Conservation (phyloP, 345 rosid genomes). For the Eucalyptus cloeziana region DNA sequence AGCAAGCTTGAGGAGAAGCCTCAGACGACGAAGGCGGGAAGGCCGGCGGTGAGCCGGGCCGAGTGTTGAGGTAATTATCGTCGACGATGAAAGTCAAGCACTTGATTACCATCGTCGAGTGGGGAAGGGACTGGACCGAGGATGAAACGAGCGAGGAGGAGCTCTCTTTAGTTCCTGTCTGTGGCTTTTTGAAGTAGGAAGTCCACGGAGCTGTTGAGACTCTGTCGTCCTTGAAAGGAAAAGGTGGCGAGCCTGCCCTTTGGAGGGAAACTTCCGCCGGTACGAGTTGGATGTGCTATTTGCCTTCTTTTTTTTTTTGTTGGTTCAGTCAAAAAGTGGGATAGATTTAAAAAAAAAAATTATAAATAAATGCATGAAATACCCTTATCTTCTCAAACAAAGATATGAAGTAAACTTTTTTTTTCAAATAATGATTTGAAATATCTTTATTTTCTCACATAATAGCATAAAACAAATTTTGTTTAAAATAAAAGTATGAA, state of each 20-base stretch:
- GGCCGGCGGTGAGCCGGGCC: background rate
- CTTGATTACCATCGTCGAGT: background rate
- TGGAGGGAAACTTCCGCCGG: background rate
- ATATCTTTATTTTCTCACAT: too few relatives aligned
- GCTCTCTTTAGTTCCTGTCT: background rate
- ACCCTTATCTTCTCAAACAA: fast-evolving
- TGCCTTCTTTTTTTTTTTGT: too few relatives aligned
- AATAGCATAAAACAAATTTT: too few relatives aligned
- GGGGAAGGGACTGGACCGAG: background rate
- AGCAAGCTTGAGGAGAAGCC: background rate
- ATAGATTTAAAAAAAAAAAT: too few relatives aligned
- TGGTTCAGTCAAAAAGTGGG: too few relatives aligned
- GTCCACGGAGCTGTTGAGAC: background rate
- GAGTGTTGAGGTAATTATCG: background rate
- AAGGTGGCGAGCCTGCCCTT: background rate
- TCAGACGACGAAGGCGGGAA: background rate
- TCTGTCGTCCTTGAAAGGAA: background rate
- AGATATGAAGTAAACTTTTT: too few relatives aligned
- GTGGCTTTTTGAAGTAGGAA: background rate
- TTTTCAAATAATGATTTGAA: too few relatives aligned
- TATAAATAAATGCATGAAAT: too few relatives aligned
- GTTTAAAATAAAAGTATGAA: too few relatives aligned
- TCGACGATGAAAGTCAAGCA: background rate
- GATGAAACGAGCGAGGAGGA: background rate
- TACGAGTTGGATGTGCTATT: background rate